Base-by-base conservation (phyloP, 306 rosid species). In the Chamaecrista fasciculata region DNA sequence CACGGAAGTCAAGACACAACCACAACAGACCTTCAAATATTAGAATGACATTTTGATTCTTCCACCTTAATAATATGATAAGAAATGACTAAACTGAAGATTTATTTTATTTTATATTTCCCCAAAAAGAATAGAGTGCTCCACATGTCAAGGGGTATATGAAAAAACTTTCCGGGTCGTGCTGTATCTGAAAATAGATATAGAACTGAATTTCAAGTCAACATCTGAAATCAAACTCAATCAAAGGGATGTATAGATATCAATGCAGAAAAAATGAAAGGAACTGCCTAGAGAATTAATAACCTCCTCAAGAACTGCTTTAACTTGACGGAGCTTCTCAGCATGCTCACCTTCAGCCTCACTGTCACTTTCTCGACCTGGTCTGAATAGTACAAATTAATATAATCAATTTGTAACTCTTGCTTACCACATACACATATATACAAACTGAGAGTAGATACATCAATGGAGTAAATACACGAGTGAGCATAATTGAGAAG, bases 221-320 rank as follows among this genome's bases (percentile, higher is more conserved):
- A 28, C 25, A 72, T 51, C 49, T 11, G 10, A 71, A 48, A 26
- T 20, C 20, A 70, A 70, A 62, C 9, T 20, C 68, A 63, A 47
- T 11, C 29, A 63, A 44, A 55, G 44, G 56, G 56, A 67, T 21
- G 8, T 23, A 37, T 11, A 37, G n/a, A n/a, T 33, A 40, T 58
- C 66, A 40, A 58, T 15, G 39, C 26, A 28, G 47, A 64, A 16
- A 64, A 16, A 48, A 25, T 36, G 43, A 11, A 25, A 16, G 44
- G 37, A 62, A 18, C 31, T 21, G 64, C 44, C 20, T 31, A 67
- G 69, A 47, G 26, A 78, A 78, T 66, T n/a, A 20, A 76, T 11
- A 72, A 90, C 98, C 98, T 93, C 98, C 81, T 93, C 98, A 18
- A 93, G 98, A 68, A 93, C 97, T 28, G 98, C 98, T 86, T 90